phyloP scores from a whole-genome alignment of 495 filamentous ascomycete species.

The Apodospora peruviana region DNA sequence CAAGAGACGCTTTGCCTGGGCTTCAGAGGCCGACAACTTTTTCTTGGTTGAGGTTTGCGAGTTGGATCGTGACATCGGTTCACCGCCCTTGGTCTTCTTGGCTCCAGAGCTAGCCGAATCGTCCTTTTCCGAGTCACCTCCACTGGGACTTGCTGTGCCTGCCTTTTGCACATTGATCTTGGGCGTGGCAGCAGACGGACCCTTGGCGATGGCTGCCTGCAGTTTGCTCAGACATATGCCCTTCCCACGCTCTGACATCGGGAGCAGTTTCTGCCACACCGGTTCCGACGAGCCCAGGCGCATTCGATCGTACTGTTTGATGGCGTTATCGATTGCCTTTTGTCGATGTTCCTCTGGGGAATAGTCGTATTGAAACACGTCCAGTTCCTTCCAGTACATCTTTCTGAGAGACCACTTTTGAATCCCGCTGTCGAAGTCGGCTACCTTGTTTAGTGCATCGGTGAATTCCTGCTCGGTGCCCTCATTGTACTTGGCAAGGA shows the following conservation, averaged over 20 bases:
- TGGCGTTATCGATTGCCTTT: constrained; percentile 77
- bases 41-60: constrained; percentile 50
- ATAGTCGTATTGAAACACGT: constrained; percentile 75
- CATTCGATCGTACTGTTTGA: constrained; percentile 73
- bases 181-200: constrained; percentile 52
- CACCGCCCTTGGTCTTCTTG: constrained; percentile 39
- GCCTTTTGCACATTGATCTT: constrained; percentile 53
- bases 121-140: constrained; percentile 47
- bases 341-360: constrained; percentile 61
- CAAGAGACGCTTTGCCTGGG: constrained; percentile 56
- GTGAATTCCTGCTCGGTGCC: constrained; percentile 50
- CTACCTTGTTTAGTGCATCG: constrained; percentile 53
- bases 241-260: constrained; percentile 69
- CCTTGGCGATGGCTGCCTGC: constrained; percentile 53
- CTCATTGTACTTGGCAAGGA: constrained; percentile 51
- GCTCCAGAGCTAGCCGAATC: constrained; percentile 15
- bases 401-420: constrained; percentile 66
- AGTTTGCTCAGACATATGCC: constrained; percentile 76
- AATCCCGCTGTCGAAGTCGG: constrained; percentile 45
- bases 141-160: constrained; percentile 50
- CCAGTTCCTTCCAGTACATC: constrained; percentile 72
- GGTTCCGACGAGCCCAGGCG: constrained; percentile 66
- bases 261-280: constrained; percentile 75
- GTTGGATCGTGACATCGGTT: constrained; percentile 48
- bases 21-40: constrained; percentile 56